Conservation (phyloP, 495 filamentous ascomycete genomes). For the Mycothermus thermophilus region DNA sequence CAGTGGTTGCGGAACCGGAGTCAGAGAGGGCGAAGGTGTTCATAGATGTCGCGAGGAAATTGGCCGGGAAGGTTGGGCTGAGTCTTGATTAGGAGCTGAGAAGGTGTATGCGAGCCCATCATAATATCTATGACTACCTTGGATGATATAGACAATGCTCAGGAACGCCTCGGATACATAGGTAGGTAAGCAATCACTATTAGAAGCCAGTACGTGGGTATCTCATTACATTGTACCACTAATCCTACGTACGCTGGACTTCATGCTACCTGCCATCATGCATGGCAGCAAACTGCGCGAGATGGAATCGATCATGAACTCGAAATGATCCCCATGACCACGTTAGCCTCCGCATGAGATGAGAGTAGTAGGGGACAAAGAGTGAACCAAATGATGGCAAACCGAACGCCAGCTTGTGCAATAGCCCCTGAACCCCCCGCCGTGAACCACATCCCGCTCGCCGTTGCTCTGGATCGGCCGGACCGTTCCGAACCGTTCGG, state of each 20-base stretch:
- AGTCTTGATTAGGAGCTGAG: not conserved
- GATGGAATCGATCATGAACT: not conserved
- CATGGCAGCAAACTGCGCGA: not conserved
- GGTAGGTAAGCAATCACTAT: too few species aligned
- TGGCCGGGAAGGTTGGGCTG: conserved; percentile 39
- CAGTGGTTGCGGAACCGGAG: conserved; percentile 71
- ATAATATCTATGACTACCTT: too few species aligned
- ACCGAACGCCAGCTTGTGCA: not conserved
- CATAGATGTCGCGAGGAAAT: conserved; percentile 48
- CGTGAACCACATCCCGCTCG: not conserved
- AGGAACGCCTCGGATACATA: too few species aligned
- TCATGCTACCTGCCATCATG: too few species aligned
- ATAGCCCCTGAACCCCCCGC: not conserved
- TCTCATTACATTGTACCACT: too few species aligned
- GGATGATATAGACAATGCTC: too few species aligned
- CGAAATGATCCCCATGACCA: conserved; percentile 5
- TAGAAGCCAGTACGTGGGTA: too few species aligned
- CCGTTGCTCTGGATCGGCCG: too few species aligned
- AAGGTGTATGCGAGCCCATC: not conserved
- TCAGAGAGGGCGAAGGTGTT: conserved; percentile 60
- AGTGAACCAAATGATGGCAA: not conserved
- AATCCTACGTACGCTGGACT: too few species aligned
- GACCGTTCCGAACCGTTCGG: not conserved
- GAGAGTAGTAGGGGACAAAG: conserved; percentile 1
- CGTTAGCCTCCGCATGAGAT: conserved; percentile 10